Evolutionary conservation across 1,139 yeast species (phyloP), one percentile per base, ranked within the genome.

Genomic region (Saccharomyces hybrid): DNA sequence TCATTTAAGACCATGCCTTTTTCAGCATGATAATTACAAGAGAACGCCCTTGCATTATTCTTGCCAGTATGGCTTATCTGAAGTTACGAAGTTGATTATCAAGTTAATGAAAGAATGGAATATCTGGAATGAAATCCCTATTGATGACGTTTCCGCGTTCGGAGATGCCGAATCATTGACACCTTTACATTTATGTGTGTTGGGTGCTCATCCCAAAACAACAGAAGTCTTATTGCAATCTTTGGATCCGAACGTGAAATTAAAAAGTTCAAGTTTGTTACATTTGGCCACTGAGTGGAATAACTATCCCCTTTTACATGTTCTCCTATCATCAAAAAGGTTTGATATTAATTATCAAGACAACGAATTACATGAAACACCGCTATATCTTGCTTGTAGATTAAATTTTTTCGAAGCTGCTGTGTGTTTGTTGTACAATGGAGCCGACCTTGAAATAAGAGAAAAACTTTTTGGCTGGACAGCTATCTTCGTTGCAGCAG

Each of bases 401-500:
- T 72, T 84, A 63, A 82, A 87, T 64, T 73, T 78, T 55, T 61
- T 73, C 13, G 78, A 78, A 1, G 74, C 86, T 32, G 88, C 83
- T 7, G 75, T 78, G 57, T 80, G 76, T 56, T 72, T 87, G 46
- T 74, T 93, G 56, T 64, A 75, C 6, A 70, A 76, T 44, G 82
- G 80, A 8, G 96, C 97, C 1, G 75, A 84, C 62, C 73, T 91
- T 1, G 97, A 90, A 67, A 74, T 88, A 55, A 81, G 86, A 0
- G 99, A 93, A 65, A 68, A 73, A 23, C 77, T 87, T 0, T 91
- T 88, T 70, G 96, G 96, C 0, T 93, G 98, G 98, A 89, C 97
- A 1, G 97, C 99, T 2, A 75, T 93, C 5, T 90, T 93, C 67
- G 81, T 85, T 50, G 96, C 97, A 26, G 95, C 97, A 0, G 86